Evolutionary conservation across 2,329 filamentous ascomycete species (phyloP).

Genomic region (Ceratocystis cacaofunesta): DNA sequence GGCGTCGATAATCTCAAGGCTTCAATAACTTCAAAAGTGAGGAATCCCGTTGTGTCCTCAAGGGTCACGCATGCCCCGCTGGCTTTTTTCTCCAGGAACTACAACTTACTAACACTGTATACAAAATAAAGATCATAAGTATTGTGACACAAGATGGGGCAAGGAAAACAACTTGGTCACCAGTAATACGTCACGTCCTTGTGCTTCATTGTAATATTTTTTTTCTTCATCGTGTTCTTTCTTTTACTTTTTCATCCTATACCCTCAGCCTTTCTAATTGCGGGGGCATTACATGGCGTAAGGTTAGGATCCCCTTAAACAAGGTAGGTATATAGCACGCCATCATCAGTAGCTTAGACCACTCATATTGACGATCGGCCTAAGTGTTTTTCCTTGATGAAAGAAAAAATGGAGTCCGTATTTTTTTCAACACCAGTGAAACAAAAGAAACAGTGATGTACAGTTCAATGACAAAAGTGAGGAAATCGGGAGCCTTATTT

Average conservation of each 20-base stretch:
- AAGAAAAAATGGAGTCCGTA: slow-evolving; percentile 7
- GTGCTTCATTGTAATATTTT: not conserved
- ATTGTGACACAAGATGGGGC: not conserved
- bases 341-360: not conserved
- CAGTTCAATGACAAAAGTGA: slow-evolving; percentile 10
- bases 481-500: slow-evolving; percentile 16
- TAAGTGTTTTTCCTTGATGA: slow-evolving; percentile 1
- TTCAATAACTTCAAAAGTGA: too few relatives aligned
- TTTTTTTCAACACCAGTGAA: slow-evolving; percentile 15
- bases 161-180: too few relatives aligned
- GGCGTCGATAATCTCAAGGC: too few relatives aligned
- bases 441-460: slow-evolving; percentile 10
- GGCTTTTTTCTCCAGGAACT: not conserved
- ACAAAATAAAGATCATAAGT: not conserved
- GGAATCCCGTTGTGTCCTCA: too few relatives aligned
- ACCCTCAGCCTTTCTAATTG: slow-evolving; percentile 9
- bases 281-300: not conserved
- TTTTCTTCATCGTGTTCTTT: not conserved
- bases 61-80: not conserved
- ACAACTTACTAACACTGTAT: not conserved
- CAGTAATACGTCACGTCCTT: not conserved
- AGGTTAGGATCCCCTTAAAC: not conserved
- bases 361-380: not conserved
- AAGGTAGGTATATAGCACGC: slow-evolving; percentile 1
- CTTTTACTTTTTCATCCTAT: slow-evolving; percentile 3